These are phyloP conservation scores for Trichoderma gracile DNA, from an alignment of 2,329 filamentous ascomycete species.

Conservation along the genomic window DNA sequence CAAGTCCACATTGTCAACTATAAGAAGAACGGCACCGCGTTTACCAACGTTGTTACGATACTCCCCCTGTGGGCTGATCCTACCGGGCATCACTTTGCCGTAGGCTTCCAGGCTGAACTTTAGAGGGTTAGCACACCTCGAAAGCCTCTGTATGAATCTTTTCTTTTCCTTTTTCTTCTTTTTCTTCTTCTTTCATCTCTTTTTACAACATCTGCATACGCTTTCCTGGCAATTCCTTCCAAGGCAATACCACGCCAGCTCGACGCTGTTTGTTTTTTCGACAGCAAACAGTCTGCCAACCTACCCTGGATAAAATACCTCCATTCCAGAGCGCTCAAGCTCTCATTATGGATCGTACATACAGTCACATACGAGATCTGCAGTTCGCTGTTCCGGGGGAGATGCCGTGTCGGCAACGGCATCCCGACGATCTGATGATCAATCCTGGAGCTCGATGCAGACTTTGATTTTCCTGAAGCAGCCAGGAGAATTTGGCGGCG, in stretches of 20 bases:
- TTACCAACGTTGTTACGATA: constrained; percentile 83
- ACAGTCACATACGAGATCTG: neutral
- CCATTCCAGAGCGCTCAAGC: neutral
- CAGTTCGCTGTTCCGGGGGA: neutral
- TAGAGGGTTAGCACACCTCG: neutral
- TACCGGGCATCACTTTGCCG: constrained; percentile 67
- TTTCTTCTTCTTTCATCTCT: neutral
- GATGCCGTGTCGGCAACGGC: neutral
- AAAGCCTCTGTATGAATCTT: too few species aligned
- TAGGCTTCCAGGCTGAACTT: constrained; percentile 78
- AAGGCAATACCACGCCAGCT: too few species aligned
- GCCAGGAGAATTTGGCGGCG: neutral
- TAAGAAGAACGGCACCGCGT: constrained; percentile 74
- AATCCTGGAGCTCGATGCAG: neutral
- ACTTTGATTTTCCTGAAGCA: neutral
- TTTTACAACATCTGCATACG: too few species aligned
- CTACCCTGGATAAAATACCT: neutral
- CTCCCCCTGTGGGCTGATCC: constrained; percentile 73
- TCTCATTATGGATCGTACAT: neutral
- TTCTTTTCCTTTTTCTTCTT: neutral
- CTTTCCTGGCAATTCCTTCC: too few species aligned
- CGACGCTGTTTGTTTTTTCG: neutral
- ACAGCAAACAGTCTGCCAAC: neutral
- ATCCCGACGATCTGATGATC: neutral
- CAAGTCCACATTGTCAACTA: constrained; percentile 70